Evolutionary conservation across 2,329 filamentous ascomycete species (phyloP).

Genomic region (Cordyceps javanica): DNA sequence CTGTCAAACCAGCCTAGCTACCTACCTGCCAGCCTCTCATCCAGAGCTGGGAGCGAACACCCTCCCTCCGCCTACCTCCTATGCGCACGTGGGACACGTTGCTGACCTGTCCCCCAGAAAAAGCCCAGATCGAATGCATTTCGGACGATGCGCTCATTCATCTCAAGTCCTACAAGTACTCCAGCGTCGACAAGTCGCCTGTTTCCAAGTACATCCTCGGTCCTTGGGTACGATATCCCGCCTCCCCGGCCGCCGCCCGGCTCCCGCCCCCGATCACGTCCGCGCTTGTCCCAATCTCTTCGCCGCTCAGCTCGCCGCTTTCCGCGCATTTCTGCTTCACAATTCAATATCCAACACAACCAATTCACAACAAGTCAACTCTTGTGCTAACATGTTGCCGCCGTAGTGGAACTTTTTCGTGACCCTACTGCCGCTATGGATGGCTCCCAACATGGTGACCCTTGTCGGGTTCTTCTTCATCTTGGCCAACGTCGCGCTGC

Average conservation of each 20-base stretch:
- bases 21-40: not conserved
- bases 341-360: not conserved
- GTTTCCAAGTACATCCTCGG: slow-evolving; percentile 90
- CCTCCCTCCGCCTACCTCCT: not conserved
- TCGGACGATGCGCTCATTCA: slow-evolving; percentile 88
- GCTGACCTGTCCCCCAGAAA: slow-evolving; percentile 20
- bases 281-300: slow-evolving; percentile 7
- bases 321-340: not conserved
- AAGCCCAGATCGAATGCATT: slow-evolving; percentile 63
- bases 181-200: slow-evolving; percentile 90
- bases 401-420: slow-evolving; percentile 93
- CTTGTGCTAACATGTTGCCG: slow-evolving; percentile 15
- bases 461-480: slow-evolving; percentile 94
- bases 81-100: not conserved
- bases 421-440: slow-evolving; percentile 85
- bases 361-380: not conserved
- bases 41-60: not conserved
- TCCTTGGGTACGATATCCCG: slow-evolving; percentile 69
- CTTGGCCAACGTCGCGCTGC: slow-evolving; percentile 66
- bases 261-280: not conserved
- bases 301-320: not conserved
- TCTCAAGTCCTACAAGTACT: slow-evolving; percentile 95
- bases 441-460: slow-evolving; percentile 97
- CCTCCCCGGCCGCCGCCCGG: not conserved
- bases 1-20: not conserved